Evolutionary conservation across 495 filamentous ascomycete genomes (phyloP), one percentile per base, ranked within the genome.

Genomic region (Neurospora sp.): DNA sequence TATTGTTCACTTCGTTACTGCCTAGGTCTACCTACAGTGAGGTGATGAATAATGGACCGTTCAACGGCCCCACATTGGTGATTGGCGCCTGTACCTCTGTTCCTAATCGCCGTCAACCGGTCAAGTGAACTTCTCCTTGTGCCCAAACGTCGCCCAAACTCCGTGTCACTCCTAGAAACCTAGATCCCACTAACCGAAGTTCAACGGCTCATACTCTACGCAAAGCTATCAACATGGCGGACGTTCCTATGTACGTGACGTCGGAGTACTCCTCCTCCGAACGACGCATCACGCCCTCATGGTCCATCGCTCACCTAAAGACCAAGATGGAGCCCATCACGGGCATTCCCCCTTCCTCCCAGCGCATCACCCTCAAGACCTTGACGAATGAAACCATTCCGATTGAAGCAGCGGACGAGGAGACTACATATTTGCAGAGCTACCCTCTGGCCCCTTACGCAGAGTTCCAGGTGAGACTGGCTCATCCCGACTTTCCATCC

Each of bases 261-360:
- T 94, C 93, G 65, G 88, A 93, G 48, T 89, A 91, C 78, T 83
- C 89, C 22, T 85, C 85, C 39, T 92, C 93, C 41, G 96, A 99
- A 79, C 91, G 95, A 69, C 91, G 96, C 75, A 88, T 98, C 80
- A 94, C 92, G 10, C 94, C 95, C 4, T 92, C 94, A 76, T 99
- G 96, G 96, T 92, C 91, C 72, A 91, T 99, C 76, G 81, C 88
- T 39, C 91, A 94, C 77, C 86, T 98, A 71, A 98, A 97, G 82
- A 81, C 85, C 31, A 97, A 97, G 82, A 89, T 99, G 59, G 94
- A 98, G 79, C 92, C 94, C 73, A 89, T 99, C 83, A 99, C 96
- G 3, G 96, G 96, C 70, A 89, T 99, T 20, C 94, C 96, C 3
- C 92, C 94, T 12, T 86, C 87, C 11, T 89, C 88, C 73, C 96